Percentiles rank a stretch among this genome's conserved stretches.
Conservation (phyloP, 345 rosid genomes). For the Syzygium grande region DNA sequence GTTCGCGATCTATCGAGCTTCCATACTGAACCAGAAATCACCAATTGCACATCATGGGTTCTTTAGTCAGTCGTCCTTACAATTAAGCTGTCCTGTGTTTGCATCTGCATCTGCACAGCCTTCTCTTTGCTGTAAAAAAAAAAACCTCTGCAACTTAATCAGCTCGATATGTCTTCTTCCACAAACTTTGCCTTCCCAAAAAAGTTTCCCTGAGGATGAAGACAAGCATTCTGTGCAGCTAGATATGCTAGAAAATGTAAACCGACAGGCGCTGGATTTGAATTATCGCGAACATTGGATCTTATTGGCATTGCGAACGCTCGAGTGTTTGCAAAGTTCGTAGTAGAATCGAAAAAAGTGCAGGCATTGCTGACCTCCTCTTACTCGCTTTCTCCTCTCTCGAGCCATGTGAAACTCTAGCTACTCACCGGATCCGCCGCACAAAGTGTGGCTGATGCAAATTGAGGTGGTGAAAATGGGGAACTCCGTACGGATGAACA, state of each 20-base stretch:
- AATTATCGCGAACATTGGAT: not conserved
- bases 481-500: not conserved
- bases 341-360: not conserved
- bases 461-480: not conserved
- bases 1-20: not conserved
- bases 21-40: not conserved
- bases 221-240: not conserved
- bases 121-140: not conserved
- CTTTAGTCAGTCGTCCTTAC: not conserved
- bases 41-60: not conserved
- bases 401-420: not conserved
- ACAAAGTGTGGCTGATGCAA: not conserved
- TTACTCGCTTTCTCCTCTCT: not conserved
- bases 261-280: not conserved
- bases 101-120: not conserved
- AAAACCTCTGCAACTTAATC: not conserved
- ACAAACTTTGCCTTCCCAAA: not conserved
- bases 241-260: not conserved
- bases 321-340: not conserved
- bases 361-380: not conserved
- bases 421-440: not conserved
- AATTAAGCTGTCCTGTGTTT: not conserved
- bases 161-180: not conserved
- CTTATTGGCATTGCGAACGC: not conserved
- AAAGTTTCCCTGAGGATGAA: not conserved